phyloP scores from a whole-genome alignment of 768 basidiomycete genomes.

The Russula brevipes region DNA sequence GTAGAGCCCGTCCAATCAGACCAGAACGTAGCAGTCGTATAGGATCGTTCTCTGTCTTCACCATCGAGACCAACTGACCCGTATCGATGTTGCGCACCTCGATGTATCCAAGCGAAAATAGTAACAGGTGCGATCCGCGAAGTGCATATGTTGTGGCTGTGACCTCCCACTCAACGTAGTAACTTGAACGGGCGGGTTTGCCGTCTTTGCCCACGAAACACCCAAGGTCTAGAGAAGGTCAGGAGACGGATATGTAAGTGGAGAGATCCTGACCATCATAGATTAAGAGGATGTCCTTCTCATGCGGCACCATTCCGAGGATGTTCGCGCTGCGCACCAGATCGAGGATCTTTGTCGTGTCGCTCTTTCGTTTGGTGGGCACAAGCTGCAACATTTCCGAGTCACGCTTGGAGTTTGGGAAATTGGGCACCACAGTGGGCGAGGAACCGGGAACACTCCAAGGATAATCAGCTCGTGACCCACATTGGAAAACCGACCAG shows the following conservation, averaged over 20 bases:
- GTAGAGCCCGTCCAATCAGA: neutral
- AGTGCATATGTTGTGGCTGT: neutral
- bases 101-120: neutral
- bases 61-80: neutral
- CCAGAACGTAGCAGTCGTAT: neutral
- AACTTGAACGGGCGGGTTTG: neutral
- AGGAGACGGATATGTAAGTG: neutral
- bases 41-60: neutral
- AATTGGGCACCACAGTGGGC: neutral
- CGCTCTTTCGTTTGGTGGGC: neutral
- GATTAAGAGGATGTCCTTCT: neutral
- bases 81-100: neutral
- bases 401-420: neutral
- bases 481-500: neutral
- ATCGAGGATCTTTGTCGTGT: neutral
- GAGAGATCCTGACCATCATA: neutral
- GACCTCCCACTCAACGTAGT: neutral
- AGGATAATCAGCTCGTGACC: neutral
- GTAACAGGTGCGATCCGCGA: neutral
- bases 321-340: neutral
- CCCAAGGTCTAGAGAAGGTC: neutral
- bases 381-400: neutral
- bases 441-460: neutral
- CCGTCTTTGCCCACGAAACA: neutral
- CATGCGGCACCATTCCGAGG: neutral